phyloP scores from a whole-genome alignment of 176 grass and related monocot genomes.

The Coix lacrymajobi region DNA sequence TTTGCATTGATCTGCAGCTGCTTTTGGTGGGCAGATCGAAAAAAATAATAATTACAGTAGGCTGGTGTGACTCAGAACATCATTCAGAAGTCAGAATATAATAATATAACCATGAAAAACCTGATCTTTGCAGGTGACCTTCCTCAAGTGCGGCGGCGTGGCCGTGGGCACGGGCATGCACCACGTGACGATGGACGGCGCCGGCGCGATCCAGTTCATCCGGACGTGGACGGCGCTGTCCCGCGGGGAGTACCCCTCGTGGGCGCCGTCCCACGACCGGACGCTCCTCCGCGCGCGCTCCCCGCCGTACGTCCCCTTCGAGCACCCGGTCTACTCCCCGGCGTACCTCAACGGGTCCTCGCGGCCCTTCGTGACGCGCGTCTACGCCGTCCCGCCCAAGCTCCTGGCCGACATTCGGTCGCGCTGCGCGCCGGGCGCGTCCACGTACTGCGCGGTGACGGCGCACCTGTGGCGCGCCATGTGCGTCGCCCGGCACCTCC shows the following conservation, averaged over 20 bases:
- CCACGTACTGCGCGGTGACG: slow-evolving; percentile 68
- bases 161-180: slow-evolving; percentile 61
- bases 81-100: background rate
- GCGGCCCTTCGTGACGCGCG: slow-evolving; percentile 46
- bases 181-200: slow-evolving; percentile 65
- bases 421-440: slow-evolving; percentile 26
- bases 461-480: slow-evolving; percentile 73
- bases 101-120: background rate
- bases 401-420: slow-evolving; percentile 41
- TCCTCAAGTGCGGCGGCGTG: slow-evolving; percentile 75
- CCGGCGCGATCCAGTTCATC: slow-evolving; percentile 61
- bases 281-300: slow-evolving; percentile 60
- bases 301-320: slow-evolving; percentile 42
- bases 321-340: slow-evolving; percentile 69
- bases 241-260: slow-evolving; percentile 19
- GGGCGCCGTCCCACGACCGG: slow-evolving; percentile 50
- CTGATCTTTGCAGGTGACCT: slow-evolving; percentile 44
- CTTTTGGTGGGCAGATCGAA: background rate
- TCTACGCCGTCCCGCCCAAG: slow-evolving; percentile 44
- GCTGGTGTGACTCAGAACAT: background rate
- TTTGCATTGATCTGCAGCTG: background rate
- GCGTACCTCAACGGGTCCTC: slow-evolving; percentile 29
- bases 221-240: slow-evolving; percentile 41
- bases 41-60: too few relatives aligned
- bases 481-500: slow-evolving; percentile 51